Base-by-base conservation (phyloP, 768 basidiomycete species). In the Bullera alba region DNA sequence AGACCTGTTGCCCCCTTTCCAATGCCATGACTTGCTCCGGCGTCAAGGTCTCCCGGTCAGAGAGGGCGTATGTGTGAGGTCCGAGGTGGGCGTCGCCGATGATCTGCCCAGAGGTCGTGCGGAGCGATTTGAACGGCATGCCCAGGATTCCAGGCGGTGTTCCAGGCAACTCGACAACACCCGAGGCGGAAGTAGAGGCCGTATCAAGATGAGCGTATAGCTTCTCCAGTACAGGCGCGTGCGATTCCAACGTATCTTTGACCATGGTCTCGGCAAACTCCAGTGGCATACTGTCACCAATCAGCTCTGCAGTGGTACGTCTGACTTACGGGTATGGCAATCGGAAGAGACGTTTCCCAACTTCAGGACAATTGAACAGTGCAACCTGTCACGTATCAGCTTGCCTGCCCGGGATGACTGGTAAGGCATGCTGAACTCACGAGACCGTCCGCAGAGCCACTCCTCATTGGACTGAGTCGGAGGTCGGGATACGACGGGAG, bases 281-380 rank as follows among this genome's bases (percentile, higher is more conserved):
- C 10, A 26, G 41, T 6, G 39, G 34, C 30, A 45, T 37, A 8
- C 53, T 54, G 47, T 44, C 46, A 42, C 12, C 1, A 16, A 44
- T 45, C 19, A 8, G 15, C 16, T 8, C 15, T 10, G 5, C 4
- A 30, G 21, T 12, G 14, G 2, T 2, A 41, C 2, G 5, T 22
- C 3, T 12, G 32, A 50, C 53, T 45, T 30, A 55, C 53, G 53
- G 53, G 19, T 45, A 50, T 28, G 53, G 53, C 2, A 55, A 27
- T 17, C 53, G 21, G 41, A 43, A 55, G 25, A 55, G 34, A 29
- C 53, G 37, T 28, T 43, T 16, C 8, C 42, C 49, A 12, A 55
- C 41, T 16, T 12, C 22, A 26, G 48, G 48, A 16, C 38, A 21
- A 26, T 50, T 55, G 42, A 55, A 55, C 26, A 55, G 28, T 6